phyloP scores from a whole-genome alignment of 805 yeast genomes.

The Dipodascopsis tothii region DNA sequence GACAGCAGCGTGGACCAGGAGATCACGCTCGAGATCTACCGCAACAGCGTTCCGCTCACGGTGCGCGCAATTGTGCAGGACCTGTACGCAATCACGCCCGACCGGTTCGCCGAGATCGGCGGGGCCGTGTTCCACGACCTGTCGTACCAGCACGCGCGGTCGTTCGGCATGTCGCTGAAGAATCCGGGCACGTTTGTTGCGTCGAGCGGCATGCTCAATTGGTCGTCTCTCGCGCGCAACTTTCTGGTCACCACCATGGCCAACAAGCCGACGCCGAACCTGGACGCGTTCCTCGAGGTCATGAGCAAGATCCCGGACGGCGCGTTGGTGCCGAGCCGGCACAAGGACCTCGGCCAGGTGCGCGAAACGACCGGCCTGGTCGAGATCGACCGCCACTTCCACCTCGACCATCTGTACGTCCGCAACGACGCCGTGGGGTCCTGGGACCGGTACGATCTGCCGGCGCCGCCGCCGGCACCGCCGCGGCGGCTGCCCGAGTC shows the following conservation, averaged over 20 bases:
- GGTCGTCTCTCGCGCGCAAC: conserved; percentile 16
- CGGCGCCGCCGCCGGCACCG: background rate
- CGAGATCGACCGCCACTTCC: conserved; percentile 22
- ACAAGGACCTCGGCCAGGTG: conserved; percentile 15
- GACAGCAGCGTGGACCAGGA: conserved; percentile 7
- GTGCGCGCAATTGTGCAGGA: conserved; percentile 13
- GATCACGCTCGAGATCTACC: conserved; percentile 7
- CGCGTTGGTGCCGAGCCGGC: conserved; percentile 10
- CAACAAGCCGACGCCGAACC: conserved; percentile 16
- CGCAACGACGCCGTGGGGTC: conserved; percentile 18
- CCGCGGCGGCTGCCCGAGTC: background rate
- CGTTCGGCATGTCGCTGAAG: conserved; percentile 17
- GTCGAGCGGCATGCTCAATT: conserved; percentile 17
- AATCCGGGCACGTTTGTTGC: conserved; percentile 22
- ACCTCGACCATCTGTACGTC: conserved; percentile 13
- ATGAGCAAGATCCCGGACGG: conserved; percentile 13
- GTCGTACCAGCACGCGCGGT: conserved; percentile 21
- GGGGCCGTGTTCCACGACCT: conserved; percentile 21
- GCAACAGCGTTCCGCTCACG: conserved; percentile 6
- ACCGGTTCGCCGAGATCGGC: conserved; percentile 17
- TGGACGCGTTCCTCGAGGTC: conserved; percentile 12
- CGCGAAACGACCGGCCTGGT: conserved; percentile 13
- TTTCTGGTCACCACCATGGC: conserved; percentile 13
- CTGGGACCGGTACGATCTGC: conserved; percentile 18
- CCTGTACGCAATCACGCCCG: conserved; percentile 18